Evolutionary conservation across 306 rosid species (phyloP).

Genomic region (Dryas octopetala): DNA sequence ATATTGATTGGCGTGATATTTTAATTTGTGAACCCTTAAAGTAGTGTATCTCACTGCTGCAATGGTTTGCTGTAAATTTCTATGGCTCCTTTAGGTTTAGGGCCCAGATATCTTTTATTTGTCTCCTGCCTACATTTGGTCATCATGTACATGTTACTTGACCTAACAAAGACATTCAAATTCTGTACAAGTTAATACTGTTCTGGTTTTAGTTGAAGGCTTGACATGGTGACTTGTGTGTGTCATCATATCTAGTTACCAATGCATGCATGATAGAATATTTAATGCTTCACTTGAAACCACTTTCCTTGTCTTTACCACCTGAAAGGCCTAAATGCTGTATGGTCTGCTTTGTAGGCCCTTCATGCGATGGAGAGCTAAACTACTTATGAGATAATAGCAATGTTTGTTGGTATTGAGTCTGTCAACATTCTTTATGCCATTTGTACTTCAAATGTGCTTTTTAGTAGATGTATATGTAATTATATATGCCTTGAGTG

Average conservation of each 20-base stretch:
- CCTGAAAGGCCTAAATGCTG: background rate
- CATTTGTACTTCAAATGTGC: constrained; percentile 6
- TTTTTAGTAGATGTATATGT: constrained; percentile 15
- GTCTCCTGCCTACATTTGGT: constrained; percentile 1
- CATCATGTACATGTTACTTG: background rate
- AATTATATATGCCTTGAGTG: background rate
- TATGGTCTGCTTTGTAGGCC: background rate
- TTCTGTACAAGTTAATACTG: too few species aligned
- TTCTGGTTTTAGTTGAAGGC: too few species aligned
- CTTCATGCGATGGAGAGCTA: background rate
- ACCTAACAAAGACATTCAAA: background rate
- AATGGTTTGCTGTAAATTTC: background rate
- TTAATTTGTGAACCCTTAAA: background rate
- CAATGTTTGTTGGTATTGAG: background rate
- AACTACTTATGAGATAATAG: background rate
- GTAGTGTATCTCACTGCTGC: background rate
- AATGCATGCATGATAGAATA: background rate
- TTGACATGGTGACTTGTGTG: background rate
- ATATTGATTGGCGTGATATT: constrained; percentile 4
- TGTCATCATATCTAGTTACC: background rate
- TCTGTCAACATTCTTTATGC: constrained; percentile 6
- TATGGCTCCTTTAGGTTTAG: background rate
- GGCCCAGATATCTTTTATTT: background rate
- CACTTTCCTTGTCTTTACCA: background rate
- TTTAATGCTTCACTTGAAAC: background rate